phyloP scores from a whole-genome alignment of 805 yeast species.

The Grigorovia humatica region DNA sequence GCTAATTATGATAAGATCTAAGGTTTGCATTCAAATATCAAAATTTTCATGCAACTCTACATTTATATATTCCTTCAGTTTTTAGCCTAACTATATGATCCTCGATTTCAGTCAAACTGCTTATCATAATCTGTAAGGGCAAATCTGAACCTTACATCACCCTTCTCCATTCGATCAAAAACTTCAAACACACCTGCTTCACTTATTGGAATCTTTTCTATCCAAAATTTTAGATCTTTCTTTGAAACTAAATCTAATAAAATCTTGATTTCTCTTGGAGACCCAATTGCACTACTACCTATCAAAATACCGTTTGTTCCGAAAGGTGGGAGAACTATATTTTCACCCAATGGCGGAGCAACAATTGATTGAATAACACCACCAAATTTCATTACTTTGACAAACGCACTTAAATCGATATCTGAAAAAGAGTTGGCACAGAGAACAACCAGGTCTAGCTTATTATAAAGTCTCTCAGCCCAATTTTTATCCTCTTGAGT shows the following conservation, averaged over 20 bases:
- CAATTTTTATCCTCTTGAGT: slow-evolving; percentile 40
- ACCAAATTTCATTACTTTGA: slow-evolving; percentile 21
- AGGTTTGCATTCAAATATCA: too few relatives aligned
- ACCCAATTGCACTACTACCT: slow-evolving; percentile 33
- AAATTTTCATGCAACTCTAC: too few relatives aligned
- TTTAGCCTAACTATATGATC: neutral
- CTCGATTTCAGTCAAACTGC: slow-evolving; percentile 6
- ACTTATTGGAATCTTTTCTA: slow-evolving; percentile 40
- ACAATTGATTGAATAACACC: slow-evolving; percentile 29
- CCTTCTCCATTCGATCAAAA: slow-evolving; percentile 37
- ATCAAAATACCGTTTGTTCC: slow-evolving; percentile 18
- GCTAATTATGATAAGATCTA: too few relatives aligned
- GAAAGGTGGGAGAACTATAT: slow-evolving; percentile 8
- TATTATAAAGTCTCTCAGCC: slow-evolving; percentile 25
- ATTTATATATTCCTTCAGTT: neutral
- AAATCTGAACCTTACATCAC: slow-evolving; percentile 46
- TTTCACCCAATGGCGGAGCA: slow-evolving; percentile 14
- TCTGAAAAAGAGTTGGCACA: slow-evolving; percentile 37
- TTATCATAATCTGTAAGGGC: slow-evolving; percentile 42
- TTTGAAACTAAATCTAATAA: slow-evolving; percentile 41
- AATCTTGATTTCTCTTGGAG: slow-evolving; percentile 35
- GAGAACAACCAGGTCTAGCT: slow-evolving; percentile 38
- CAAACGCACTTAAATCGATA: slow-evolving; percentile 30
- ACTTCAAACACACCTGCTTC: slow-evolving; percentile 36
- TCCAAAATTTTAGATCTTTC: slow-evolving; percentile 39